Evolutionary conservation across 345 rosid genomes (phyloP).

Genomic region (Bruguiera parviflora): DNA sequence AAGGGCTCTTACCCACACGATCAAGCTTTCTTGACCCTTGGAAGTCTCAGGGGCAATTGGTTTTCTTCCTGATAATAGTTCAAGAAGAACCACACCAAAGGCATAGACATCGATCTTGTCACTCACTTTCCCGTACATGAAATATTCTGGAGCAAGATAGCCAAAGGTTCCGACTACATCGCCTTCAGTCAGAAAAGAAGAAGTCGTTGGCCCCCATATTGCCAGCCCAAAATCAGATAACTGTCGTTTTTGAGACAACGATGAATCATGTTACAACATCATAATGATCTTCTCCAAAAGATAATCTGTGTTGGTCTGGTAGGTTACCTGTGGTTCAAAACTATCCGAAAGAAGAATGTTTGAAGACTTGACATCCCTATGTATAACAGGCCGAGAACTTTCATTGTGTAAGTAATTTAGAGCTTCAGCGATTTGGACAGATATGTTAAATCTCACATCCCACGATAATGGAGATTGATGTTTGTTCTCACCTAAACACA

Average conservation of each 20-base stretch:
- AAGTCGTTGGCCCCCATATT: conserved; percentile 69
- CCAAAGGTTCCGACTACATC: conserved; percentile 94
- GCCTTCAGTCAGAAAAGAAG: conserved; percentile 48
- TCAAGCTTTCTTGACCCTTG: conserved; percentile 76
- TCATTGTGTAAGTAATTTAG: conserved; percentile 63
- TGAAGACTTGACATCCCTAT: conserved; percentile 85
- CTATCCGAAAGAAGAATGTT: conserved; percentile 84
- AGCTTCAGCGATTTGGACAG: conserved; percentile 71
- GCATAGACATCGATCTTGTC: conserved; percentile 91
- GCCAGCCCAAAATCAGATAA: conserved; percentile 92
- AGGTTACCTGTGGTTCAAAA: conserved; percentile 68
- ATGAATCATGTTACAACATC: conserved; percentile 6
- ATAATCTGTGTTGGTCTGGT: background rate
- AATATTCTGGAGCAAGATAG: conserved; percentile 95
- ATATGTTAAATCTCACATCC: conserved; percentile 60
- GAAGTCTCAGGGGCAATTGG: conserved; percentile 50
- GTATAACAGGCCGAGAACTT: conserved; percentile 72
- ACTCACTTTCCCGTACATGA: conserved; percentile 94
- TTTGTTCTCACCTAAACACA: conserved; percentile 27
- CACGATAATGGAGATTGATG: conserved; percentile 47
- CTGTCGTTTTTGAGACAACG: conserved; percentile 32
- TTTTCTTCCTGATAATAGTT: conserved; percentile 76
- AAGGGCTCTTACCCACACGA: conserved; percentile 77
- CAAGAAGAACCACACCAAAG: conserved; percentile 87
- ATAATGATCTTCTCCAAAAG: background rate